phyloP scores from a whole-genome alignment of 768 basidiomycete genomes.

The Cystofilobasidium bisporidii region DNA sequence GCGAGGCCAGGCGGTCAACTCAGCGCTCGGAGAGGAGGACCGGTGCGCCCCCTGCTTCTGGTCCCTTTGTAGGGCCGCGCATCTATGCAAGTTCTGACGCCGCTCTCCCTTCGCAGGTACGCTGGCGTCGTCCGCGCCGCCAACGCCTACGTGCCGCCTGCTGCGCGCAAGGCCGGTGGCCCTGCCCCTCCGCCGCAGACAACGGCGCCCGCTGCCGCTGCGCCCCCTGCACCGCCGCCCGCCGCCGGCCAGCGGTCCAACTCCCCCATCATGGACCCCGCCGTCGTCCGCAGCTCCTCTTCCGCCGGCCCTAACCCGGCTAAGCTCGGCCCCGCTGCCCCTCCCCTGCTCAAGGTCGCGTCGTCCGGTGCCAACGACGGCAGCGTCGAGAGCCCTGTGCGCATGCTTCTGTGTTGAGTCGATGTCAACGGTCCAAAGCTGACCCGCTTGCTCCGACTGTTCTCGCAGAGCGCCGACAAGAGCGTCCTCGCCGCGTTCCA shows the following conservation, averaged over 20 bases:
- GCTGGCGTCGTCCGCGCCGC: slow-evolving; percentile 80
- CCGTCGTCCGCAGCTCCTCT: slow-evolving; percentile 9
- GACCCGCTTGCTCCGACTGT: background rate
- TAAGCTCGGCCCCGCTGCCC: slow-evolving; percentile 39
- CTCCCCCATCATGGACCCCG: slow-evolving; percentile 11
- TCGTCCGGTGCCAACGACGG: slow-evolving; percentile 3
- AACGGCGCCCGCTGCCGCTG: slow-evolving; percentile 19
- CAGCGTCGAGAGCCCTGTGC: slow-evolving; percentile 17
- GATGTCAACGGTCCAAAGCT: no score
- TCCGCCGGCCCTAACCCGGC: slow-evolving; percentile 5
- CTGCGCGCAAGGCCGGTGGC: slow-evolving; percentile 52
- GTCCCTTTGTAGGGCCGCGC: slow-evolving; percentile 13
- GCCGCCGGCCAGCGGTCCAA: slow-evolving; percentile 1
- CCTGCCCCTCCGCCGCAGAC: slow-evolving; percentile 14
- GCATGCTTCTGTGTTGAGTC: no score
- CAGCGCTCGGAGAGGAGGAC: slow-evolving; percentile 74
- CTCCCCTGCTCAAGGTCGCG: background rate
- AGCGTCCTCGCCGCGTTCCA: slow-evolving; percentile 56
- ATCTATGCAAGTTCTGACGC: slow-evolving; percentile 31
- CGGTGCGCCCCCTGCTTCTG: slow-evolving; percentile 56
- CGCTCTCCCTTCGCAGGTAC: slow-evolving; percentile 51
- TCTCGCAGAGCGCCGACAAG: slow-evolving; percentile 16
- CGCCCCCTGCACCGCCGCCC: slow-evolving; percentile 22
- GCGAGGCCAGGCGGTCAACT: slow-evolving; percentile 56
- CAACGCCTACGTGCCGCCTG: slow-evolving; percentile 90